Conservation (phyloP, 768 basidiomycete species). For the Xanthoconium stramineum region DNA sequence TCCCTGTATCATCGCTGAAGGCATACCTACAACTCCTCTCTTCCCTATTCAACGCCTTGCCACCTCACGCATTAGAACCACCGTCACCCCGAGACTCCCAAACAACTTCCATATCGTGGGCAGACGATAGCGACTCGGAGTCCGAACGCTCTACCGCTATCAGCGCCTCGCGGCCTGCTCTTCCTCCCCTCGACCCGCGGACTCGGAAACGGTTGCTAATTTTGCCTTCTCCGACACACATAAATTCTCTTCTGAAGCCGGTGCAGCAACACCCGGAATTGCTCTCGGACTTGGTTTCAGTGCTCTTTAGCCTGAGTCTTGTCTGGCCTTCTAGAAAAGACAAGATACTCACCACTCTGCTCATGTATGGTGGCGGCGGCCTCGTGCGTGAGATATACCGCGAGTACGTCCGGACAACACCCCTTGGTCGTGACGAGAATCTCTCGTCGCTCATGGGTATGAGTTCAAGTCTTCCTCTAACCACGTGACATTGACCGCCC, state of each 20-base stretch:
- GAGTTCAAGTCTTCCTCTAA: constrained; percentile 12
- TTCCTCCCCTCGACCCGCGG: constrained; percentile 51
- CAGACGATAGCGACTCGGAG: constrained; percentile 41
- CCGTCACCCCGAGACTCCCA: constrained; percentile 23
- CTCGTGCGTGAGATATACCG: constrained; percentile 77
- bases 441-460: constrained; percentile 38
- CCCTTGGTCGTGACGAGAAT: constrained; percentile 58
- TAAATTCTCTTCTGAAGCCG: constrained; percentile 49
- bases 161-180: constrained; percentile 31
- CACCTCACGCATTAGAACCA: constrained; percentile 50
- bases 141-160: constrained; percentile 33
- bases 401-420: constrained; percentile 55
- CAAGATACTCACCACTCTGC: constrained; percentile 52
- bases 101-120: constrained; percentile 11
- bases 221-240: constrained; percentile 50
- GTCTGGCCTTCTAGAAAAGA: constrained; percentile 62
- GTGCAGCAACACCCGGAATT: constrained; percentile 39
- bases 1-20: constrained; percentile 44
- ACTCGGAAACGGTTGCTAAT: constrained; percentile 64
- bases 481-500: constrained; percentile 5
- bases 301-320: constrained; percentile 54
- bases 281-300: constrained; percentile 49
- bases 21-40: constrained; percentile 56
- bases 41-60: constrained; percentile 50
- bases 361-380: constrained; percentile 52